These are phyloP conservation scores for Stephanodiscus minutulus DNA, from an alignment of 108 stramenopile genomes.

Conservation along the genomic window DNA sequence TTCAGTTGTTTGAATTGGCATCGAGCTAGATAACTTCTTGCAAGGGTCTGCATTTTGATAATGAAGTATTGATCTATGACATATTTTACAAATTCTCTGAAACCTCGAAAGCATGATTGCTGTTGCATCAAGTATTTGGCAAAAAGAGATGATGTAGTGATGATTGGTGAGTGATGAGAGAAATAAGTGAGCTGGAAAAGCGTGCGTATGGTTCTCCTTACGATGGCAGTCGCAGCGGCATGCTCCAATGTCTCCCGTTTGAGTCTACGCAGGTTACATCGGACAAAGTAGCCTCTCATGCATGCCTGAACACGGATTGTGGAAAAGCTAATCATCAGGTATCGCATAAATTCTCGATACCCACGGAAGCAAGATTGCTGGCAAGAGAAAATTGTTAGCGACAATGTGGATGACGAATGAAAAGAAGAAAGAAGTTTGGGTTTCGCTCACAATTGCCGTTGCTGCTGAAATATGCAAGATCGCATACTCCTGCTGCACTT, in stretches of 20 bases:
- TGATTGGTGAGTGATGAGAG: background rate
- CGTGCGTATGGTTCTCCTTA: background rate
- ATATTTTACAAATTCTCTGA: constrained; percentile 23
- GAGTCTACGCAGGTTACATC: background rate
- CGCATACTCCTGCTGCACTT: background rate
- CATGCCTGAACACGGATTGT: background rate
- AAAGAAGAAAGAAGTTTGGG: background rate
- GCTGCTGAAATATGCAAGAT: constrained; percentile 20
- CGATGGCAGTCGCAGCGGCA: background rate
- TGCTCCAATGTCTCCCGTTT: background rate
- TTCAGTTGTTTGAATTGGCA: constrained; percentile 2
- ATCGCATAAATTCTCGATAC: background rate
- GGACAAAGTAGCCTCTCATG: background rate
- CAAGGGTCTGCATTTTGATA: constrained; percentile 8
- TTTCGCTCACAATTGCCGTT: constrained; percentile 22
- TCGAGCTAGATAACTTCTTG: background rate
- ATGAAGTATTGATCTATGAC: constrained; percentile 31
- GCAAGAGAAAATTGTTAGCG: constrained; percentile 4
- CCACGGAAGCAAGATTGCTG: constrained; percentile 9
- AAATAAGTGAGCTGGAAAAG: background rate
- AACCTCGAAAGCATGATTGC: constrained; percentile 31
- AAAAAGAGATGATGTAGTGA: background rate
- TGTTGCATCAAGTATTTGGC: background rate
- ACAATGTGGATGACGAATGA: background rate
- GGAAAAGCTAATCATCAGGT: background rate